phyloP scores from a whole-genome alignment of 2,329 filamentous ascomycete species.

The Tothia fuscella region DNA sequence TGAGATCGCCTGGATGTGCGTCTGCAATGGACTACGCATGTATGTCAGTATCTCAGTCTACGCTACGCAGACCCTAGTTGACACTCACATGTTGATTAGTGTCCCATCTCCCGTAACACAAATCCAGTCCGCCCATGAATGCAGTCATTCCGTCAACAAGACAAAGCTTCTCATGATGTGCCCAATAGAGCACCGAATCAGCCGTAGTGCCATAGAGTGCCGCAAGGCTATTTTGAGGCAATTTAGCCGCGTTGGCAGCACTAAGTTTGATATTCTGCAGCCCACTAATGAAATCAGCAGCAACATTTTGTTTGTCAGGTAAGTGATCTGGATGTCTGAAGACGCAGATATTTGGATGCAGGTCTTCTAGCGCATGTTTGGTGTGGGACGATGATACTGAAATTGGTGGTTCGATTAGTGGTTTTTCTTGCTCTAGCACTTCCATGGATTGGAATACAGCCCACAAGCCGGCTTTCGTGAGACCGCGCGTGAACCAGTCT shows the following conservation, averaged over 20 bases:
- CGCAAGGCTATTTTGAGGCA: conserved; percentile 62
- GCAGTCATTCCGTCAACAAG: conserved; percentile 65
- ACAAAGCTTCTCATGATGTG: conserved; percentile 85
- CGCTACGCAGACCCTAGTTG: not conserved
- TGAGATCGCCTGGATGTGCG: conserved; percentile 65
- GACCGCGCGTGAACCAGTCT: conserved; percentile 28
- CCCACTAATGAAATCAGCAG: conserved; percentile 40
- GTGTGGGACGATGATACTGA: conserved; percentile 59
- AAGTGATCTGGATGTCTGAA: conserved; percentile 85
- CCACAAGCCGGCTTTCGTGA: conserved; percentile 30
- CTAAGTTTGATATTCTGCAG: conserved; percentile 45
- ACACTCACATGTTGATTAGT: conserved; percentile 70
- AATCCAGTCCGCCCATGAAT: conserved; percentile 85
- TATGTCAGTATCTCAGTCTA: conserved; percentile 27
- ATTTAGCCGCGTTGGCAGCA: conserved; percentile 45
- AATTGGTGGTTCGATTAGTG: conserved; percentile 31
- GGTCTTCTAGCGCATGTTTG: conserved; percentile 61
- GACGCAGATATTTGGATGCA: conserved; percentile 76
- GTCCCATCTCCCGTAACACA: conserved; percentile 81
- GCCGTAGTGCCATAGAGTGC: conserved; percentile 71
- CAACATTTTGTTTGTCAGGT: conserved; percentile 57
- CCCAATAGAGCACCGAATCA: conserved; percentile 79
- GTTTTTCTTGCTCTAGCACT: conserved; percentile 31
- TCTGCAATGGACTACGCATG: conserved; percentile 76
- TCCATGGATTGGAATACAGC: conserved; percentile 34